Evolutionary conservation across 208 protist species (phyloP), one percentile per base, ranked within the genome.

Genomic region (Sergeia podlipaevii): DNA sequence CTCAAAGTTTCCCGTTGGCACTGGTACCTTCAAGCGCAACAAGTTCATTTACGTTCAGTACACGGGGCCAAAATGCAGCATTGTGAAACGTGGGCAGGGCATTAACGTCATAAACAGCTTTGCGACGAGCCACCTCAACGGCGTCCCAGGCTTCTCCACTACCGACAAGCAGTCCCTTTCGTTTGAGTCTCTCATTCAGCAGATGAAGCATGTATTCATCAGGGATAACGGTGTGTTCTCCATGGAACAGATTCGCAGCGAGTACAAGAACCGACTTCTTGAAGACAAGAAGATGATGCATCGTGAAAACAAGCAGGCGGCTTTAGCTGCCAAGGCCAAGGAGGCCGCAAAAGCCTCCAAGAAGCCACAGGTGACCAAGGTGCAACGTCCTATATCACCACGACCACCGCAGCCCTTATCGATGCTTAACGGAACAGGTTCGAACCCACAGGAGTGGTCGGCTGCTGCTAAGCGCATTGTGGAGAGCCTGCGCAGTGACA

Each of bases 21-120:
- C 48, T 10, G 87, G 87, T 36, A 91, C 80, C 24, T 94, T 94
- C 66, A 87, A 85, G 71, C 79, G 87, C 13, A 90, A 87, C 57
- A 94, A 94, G 70, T 89, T 82, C 23, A 71, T 91, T 27, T 86
- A 82, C 47, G 68, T 94, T 10, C 74, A 88, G 41, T 91, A 81
- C 50, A 80, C 84, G 28, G 83, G 87, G 8, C 74, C 71, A 4
- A 60, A 82, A 17, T 90, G 81, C 49, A 34, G 76, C 32, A 65
- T 89, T 38, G 79, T 94, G 18, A 91, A 91, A 62, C 80, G 80
- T 38, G 87, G 80, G 0, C 68, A 77, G 61, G 65, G 76, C 44
- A 77, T 91, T 45, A 79, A 51, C 37, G 69, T 90, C 33, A 83
- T 89, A 37, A 70, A 71, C 23, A 41, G 50, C 29, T 90, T 91